Evolutionary conservation across 1,139 yeast genomes (phyloP).

Genomic region (Magnusiomyces clavatus): DNA sequence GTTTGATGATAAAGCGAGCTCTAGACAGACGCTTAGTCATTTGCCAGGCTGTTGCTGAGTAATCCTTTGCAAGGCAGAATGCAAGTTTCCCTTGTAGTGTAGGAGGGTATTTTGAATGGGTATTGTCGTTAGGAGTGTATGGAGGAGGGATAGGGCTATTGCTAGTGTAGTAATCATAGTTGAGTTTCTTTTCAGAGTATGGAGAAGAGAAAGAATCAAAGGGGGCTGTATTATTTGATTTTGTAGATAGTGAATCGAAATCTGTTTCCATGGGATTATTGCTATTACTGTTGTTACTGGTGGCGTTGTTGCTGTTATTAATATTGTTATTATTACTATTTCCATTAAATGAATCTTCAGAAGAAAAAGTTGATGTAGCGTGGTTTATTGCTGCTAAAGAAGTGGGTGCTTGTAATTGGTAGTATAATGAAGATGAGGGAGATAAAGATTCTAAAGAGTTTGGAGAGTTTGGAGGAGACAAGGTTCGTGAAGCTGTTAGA

Average conservation of each 20-base stretch:
- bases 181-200: not conserved
- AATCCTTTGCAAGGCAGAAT: not conserved
- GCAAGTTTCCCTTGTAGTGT: not conserved
- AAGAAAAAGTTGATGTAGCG: too few species aligned
- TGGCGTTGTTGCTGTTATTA: not conserved
- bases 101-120: not conserved
- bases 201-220: not conserved
- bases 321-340: not conserved
- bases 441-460: too few species aligned
- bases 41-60: not conserved
- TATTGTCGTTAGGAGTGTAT: not conserved
- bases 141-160: not conserved
- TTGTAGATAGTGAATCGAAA: not conserved
- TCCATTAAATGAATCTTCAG: not conserved
- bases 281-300: not conserved
- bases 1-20: constrained; percentile 10
- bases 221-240: not conserved
- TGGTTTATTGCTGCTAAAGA: too few species aligned
- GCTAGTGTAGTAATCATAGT: not conserved
- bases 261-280: not conserved
- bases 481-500: not conserved
- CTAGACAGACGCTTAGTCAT: not conserved
- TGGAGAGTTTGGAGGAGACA: too few species aligned
- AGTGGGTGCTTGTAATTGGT: too few species aligned
- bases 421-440: too few species aligned